These are phyloP conservation scores for Sporormia fimetaria DNA, from an alignment of 495 filamentous ascomycete species.

Conservation along the genomic window DNA sequence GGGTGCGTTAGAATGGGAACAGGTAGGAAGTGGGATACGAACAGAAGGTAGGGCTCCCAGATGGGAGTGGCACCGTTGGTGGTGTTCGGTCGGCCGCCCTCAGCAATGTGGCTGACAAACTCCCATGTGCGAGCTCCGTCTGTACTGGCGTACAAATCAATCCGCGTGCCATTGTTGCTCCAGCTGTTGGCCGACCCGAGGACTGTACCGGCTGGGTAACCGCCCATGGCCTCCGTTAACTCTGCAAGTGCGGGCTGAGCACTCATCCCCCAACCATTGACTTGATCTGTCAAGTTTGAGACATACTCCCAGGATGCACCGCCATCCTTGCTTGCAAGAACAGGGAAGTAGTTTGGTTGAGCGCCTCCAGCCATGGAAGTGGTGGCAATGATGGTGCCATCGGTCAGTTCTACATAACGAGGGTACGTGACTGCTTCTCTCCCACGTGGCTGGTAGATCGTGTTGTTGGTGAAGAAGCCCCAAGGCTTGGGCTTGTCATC, in stretches of 20 bases:
- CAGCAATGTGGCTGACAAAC: conserved; percentile 52
- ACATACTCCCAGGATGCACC: conserved; percentile 51
- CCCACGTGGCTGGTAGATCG: conserved; percentile 14
- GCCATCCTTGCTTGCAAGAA: conserved; percentile 49
- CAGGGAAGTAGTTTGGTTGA: conserved; percentile 44
- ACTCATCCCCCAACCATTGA: conserved; percentile 47
- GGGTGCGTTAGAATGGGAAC: background rate
- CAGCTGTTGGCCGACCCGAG: conserved; percentile 7
- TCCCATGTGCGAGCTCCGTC: conserved; percentile 42
- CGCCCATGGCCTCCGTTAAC: conserved; percentile 6
- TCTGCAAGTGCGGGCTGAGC: conserved; percentile 6
- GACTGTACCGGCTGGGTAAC: conserved; percentile 9
- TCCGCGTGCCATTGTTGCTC: conserved; percentile 7
- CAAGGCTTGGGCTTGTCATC: conserved; percentile 21
- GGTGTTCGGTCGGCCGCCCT: conserved; percentile 50
- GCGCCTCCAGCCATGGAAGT: background rate
- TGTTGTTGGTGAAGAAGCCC: conserved; percentile 13
- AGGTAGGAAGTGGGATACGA: conserved; percentile 16
- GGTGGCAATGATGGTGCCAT: conserved; percentile 19
- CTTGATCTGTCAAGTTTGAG: conserved; percentile 49
- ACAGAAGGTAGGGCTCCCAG: conserved; percentile 58
- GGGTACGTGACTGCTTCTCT: conserved; percentile 11
- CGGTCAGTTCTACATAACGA: conserved; percentile 13
- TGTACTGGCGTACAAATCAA: conserved; percentile 9
- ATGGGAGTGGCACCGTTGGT: conserved; percentile 52